Base-by-base conservation (phyloP, 768 basidiomycete species). In the Termitomyces sp. region DNA sequence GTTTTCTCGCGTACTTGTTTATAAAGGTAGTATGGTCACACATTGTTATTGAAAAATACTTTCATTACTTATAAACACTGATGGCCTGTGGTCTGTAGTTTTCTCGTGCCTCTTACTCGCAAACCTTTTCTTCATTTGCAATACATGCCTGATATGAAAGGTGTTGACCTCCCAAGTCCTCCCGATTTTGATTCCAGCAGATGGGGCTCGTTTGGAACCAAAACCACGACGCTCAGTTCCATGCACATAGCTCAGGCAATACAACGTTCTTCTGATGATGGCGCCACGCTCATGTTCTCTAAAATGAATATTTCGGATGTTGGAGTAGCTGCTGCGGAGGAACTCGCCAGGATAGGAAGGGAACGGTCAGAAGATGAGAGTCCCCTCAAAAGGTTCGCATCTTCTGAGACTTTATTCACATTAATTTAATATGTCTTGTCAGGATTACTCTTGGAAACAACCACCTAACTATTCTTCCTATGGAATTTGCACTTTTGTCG, bases 401-500 rank as follows among this genome's bases (percentile, higher is more conserved):
- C 26, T 49, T 45, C 46, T 17, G 5, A 52, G 40, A 6, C 44
- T 11, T 17, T 38, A 12, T 50, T 17, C 23, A 38, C 28, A 28
- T 52, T 19, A 14, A 41, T 19, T n/a, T n/a, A n/a, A 62, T 41
- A 5, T 23, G 12, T 45, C 45, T 26, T 35, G 35, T 41, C 59
- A 97, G 94, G 66, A 84, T 99, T 58, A 87, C 97, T 9, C 75
- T 99, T 28, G 86, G 87, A 15, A 81, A 89, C 69, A 99, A 99
- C 69, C 82, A 85, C 42, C 78, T 99, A 28, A 77, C 84, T 45
- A 84, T 83, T 2, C 77, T 96, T 45, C 93, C 94, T 21, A 78
- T 77, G 53, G 83, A 85, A 42, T 92, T 94, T 63, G 79, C 81
- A 5, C 77, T 85, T 35, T 70, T 95, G 51, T 84, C 87, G 41